phyloP scores from a whole-genome alignment of 192 early-diverging fungal species.

The Coemansia sp. region DNA sequence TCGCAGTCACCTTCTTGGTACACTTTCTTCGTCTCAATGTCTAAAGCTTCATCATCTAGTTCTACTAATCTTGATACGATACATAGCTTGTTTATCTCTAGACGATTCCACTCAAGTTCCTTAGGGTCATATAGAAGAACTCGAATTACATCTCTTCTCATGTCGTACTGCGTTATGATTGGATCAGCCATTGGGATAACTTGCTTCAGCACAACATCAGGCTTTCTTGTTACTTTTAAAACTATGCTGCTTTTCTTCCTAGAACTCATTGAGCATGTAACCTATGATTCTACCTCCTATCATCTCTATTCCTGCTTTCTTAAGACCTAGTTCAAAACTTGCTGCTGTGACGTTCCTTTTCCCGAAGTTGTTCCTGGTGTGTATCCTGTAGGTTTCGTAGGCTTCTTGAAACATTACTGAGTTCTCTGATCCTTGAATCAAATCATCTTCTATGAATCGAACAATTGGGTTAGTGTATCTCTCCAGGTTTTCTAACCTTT shows the following conservation, averaged over 20 bases:
- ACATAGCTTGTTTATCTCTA: too few species aligned
- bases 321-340: neutral
- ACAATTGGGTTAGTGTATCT: constrained; percentile 7
- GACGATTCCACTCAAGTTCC: too few species aligned
- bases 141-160: too few species aligned
- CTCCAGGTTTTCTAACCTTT: neutral
- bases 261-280: neutral
- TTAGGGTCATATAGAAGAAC: too few species aligned
- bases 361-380: constrained; percentile 9
- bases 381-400: constrained; percentile 4
- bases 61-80: too few species aligned
- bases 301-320: neutral
- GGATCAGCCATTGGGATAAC: too few species aligned
- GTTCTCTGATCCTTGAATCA: neutral
- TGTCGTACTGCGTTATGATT: too few species aligned
- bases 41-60: too few species aligned
- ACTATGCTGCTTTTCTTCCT: neutral
- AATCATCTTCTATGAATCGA: constrained; percentile 11
- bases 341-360: constrained; percentile 4
- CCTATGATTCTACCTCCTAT: neutral
- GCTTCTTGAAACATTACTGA: constrained; percentile 13
- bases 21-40: too few species aligned
- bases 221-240: too few species aligned
- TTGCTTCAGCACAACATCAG: too few species aligned
- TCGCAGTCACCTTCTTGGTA: too few species aligned